These are phyloP conservation scores for Suhomyces kunorum DNA, from an alignment of 1,139 yeast species.

Conservation along the genomic window DNA sequence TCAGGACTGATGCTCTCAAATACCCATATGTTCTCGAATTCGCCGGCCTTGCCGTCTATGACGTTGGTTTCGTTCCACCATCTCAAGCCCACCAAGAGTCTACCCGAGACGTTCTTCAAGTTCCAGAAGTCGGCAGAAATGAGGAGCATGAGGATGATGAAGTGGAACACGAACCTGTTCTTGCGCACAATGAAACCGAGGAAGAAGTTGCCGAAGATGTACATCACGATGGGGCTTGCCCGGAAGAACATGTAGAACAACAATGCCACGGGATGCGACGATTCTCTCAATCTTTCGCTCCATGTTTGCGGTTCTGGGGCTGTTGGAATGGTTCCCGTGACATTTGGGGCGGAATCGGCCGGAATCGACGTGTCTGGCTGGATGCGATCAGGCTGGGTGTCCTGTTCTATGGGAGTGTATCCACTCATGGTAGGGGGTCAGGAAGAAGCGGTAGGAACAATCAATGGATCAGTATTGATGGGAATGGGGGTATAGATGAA, in stretches of 20 bases:
- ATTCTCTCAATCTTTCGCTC: constrained; percentile 31
- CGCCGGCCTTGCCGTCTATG: constrained; percentile 46
- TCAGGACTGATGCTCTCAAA: constrained; percentile 85
- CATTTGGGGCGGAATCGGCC: neutral
- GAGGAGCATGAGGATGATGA: constrained; percentile 72
- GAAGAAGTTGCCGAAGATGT: constrained; percentile 69
- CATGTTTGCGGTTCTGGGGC: constrained; percentile 7
- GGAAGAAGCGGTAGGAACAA: neutral
- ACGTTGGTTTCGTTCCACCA: constrained; percentile 85
- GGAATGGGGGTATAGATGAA: no score
- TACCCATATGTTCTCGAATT: constrained; percentile 75
- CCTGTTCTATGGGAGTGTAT: constrained; percentile 16
- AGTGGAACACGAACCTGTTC: constrained; percentile 68
- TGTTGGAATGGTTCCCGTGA: neutral
- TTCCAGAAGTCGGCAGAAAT: constrained; percentile 93
- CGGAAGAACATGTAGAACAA: constrained; percentile 65
- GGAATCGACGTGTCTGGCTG: constrained; percentile 3
- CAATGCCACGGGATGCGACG: constrained; percentile 83
- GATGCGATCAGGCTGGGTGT: constrained; percentile 7
- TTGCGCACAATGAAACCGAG: constrained; percentile 44
- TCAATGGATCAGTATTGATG: no score
- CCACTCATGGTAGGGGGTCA: constrained; percentile 10
- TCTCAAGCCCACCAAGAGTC: constrained; percentile 85
- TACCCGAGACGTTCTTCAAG: constrained; percentile 85
- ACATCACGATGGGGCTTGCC: constrained; percentile 61